Conservation (phyloP, 2,329 filamentous ascomycete genomes). For the Ceratocystis eucalypticola region DNA sequence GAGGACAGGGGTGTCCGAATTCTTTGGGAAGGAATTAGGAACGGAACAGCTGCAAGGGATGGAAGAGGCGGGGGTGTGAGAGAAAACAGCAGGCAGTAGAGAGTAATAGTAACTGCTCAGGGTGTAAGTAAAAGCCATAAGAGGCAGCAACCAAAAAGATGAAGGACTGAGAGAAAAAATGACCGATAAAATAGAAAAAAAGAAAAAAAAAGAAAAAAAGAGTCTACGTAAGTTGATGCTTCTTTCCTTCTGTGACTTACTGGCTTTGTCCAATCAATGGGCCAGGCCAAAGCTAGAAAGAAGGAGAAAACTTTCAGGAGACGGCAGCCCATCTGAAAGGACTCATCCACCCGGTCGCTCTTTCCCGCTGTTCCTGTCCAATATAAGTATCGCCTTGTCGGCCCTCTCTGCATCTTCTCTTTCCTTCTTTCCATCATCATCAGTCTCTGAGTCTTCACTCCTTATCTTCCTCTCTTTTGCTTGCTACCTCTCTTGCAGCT, state of each 20-base stretch:
- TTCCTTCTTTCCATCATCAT: conserved; percentile 3
- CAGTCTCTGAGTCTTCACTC: conserved; percentile 10
- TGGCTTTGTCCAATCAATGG: neutral
- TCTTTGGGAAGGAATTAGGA: neutral
- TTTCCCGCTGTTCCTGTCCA: neutral
- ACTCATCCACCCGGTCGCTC: neutral
- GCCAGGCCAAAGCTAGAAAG: neutral
- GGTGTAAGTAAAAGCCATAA: neutral
- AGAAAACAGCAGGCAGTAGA: neutral
- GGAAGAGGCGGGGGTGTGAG: neutral
- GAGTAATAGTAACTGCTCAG: neutral
- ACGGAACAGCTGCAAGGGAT: neutral
- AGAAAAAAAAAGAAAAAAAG: neutral
- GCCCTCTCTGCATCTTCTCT: neutral
- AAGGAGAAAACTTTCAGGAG: neutral
- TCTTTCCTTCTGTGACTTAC: neutral
- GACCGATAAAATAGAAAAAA: neutral
- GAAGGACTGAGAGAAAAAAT: neutral
- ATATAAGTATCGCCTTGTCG: neutral
- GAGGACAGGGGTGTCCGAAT: neutral
- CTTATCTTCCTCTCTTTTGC: conserved; percentile 7
- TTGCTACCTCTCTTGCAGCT: neutral
- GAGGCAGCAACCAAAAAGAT: neutral
- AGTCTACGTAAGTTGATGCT: conserved; percentile 1
- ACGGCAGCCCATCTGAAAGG: neutral